Evolutionary conservation across 2,329 filamentous ascomycete species (phyloP), one percentile per base, ranked within the genome.

Genomic region (Rhytidhysteron rufulum): DNA sequence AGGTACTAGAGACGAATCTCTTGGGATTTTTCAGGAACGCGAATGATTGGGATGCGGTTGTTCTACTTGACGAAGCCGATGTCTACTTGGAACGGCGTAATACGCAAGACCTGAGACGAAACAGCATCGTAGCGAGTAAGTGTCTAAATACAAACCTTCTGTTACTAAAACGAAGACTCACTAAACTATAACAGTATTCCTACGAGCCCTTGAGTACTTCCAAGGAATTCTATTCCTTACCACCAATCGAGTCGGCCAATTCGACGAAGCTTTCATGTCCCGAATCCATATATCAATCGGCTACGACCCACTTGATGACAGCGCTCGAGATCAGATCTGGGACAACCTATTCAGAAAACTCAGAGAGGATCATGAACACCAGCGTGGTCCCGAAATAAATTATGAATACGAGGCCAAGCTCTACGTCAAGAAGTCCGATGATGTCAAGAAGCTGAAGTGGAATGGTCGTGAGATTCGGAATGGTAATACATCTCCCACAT

Each of bases 241-340:
- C n/a, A n/a, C n/a, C n/a, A n/a, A n/a, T n/a, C n/a, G n/a, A n/a
- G 59, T 67, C 8, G 39, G 42, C 13, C 18, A 1, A 56, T 59
- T 70, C 42, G 67, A 70, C 39, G 60, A 64, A 2, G 67, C 66
- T 0, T 67, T 70, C 48, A 42, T 51, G 30, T 45, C 33, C 35
- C 50, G 43, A 41, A 53, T 43, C 63, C 65, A 0, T 63, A 61
- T 42, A 73, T 70, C 70, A 66, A 69, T 22, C 67, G 67, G 16
- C 59, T 77, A 17, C 54, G 73, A 1, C 60, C 74, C 1, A 57
- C 74, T 9, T 70, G 73, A 51, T 69, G 74, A 47, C 5, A 44
- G 55, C 1, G 58, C 61, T 3, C 54, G 67, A 6, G 54, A 57
- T 18, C 57, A 58, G 15, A 57, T 73, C 33, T 71, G 67, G 19